Evolutionary conservation across 2,329 filamentous ascomycete species (phyloP), one percentile per base, ranked within the genome.

Genomic region (Aspergillus piperis): DNA sequence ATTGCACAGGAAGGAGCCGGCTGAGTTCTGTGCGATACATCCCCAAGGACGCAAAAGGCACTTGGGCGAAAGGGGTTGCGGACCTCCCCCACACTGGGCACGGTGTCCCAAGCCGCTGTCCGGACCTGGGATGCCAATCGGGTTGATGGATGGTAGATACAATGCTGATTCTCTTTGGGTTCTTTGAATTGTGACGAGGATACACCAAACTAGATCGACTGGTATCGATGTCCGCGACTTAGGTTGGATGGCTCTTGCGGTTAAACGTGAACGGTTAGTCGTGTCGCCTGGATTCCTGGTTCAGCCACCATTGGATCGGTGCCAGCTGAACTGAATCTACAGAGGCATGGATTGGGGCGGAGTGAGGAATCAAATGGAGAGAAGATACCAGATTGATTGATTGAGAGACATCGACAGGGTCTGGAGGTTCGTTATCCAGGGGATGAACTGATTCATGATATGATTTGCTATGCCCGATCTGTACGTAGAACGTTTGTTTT

Each of bases 391-490:
- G 23, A 30, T 30, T 32, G 10, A 21, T 44, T 61, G 65, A 60
- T 62, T 67, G 65, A 57, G 62, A 62, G 53, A 65, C 54, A 68
- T 66, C 64, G 57, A 58, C 68, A 13, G 62, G 73, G 72, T 69
- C 64, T 62, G 66, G 68, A 61, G 55, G 32, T 36, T 36, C 67
- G 62, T 66, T 13, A 36, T 13, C 32, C 32, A 36, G 62, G 65
- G 62, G 67, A 68, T 63, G 65, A 61, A 69, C 66, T 68, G 66
- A 69, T 15, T 50, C 64, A 70, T 72, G 54, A 64, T 64, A 70
- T 72, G 54, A 64, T 64, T 65, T 69, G 59, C 67, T 67, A 70
- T 71, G 68, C 64, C 68, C 67, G 62, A 62, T 66, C 68, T 67
- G 66, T 73, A 70, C 60, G 66, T 73, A 73, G 71, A 59, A 70